These are phyloP conservation scores for Pseudogymnoascus sp. DNA, from an alignment of 2,329 filamentous ascomycete species.

Conservation along the genomic window DNA sequence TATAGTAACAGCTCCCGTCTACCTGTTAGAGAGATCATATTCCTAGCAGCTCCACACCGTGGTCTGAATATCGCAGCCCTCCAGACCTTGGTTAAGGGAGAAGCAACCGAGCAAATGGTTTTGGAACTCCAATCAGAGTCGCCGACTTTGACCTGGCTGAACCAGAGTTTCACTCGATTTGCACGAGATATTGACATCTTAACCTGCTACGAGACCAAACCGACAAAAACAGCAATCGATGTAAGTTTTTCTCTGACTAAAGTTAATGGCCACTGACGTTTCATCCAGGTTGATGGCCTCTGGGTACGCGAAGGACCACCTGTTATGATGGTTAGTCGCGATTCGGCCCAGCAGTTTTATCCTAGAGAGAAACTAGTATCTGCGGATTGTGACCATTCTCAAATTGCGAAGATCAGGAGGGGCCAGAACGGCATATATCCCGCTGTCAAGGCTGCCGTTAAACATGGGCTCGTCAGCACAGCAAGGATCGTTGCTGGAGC, in stretches of 20 bases:
- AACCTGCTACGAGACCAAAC: constrained; percentile 16
- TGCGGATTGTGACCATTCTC: constrained; percentile 14
- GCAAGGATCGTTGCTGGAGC: background rate
- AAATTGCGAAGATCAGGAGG: constrained; percentile 15
- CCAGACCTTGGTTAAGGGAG: constrained; percentile 16
- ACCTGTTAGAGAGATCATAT: constrained; percentile 15
- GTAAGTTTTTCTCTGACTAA: background rate
- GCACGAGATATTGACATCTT: constrained; percentile 16
- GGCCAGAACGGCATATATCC: background rate
- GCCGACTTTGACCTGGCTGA: constrained; percentile 14
- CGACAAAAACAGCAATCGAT: constrained; percentile 15
- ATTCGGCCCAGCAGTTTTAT: constrained; percentile 12
- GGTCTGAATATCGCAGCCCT: constrained; percentile 19
- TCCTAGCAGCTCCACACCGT: constrained; percentile 20
- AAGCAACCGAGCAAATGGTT: constrained; percentile 16
- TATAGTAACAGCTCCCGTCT: background rate
- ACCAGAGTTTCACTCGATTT: constrained; percentile 15
- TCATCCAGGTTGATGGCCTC: constrained; percentile 7
- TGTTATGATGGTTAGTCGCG: constrained; percentile 13
- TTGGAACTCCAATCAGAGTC: constrained; percentile 17
- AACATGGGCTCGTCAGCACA: background rate
- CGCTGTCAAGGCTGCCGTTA: background rate
- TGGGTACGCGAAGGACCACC: constrained; percentile 15
- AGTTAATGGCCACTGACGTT: background rate
- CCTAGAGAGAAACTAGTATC: constrained; percentile 12